phyloP scores from a whole-genome alignment of 202 grass and related monocot genomes.

The Eragrostis tef region DNA sequence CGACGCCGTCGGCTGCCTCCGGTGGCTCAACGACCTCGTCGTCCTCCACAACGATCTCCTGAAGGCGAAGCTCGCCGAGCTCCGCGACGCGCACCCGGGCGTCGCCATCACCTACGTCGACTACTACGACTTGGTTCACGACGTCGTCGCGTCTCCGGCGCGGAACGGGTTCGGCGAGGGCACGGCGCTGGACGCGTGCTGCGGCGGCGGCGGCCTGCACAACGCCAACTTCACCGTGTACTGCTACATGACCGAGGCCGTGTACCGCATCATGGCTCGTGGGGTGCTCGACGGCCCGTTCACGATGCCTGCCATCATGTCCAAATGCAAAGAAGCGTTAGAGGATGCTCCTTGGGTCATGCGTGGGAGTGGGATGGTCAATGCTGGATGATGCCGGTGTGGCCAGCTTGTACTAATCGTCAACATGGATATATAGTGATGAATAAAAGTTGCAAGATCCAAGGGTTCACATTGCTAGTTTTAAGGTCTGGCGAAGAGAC shows the following conservation, averaged over 20 bases:
- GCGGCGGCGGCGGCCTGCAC: slow-evolving; percentile 61
- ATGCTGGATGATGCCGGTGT: no score
- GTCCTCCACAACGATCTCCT: slow-evolving; percentile 56
- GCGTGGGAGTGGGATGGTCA: no score
- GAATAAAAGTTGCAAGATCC: no score
- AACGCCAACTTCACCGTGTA: slow-evolving; percentile 58
- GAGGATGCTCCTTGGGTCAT: no score
- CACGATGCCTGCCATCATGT: slow-evolving; percentile 51
- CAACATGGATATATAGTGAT: no score
- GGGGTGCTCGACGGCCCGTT: slow-evolving; percentile 53
- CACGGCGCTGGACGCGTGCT: slow-evolving; percentile 46
- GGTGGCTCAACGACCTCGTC: slow-evolving; percentile 59
- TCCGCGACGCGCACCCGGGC: slow-evolving; percentile 49
- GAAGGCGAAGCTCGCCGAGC: slow-evolving; percentile 13
- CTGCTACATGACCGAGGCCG: slow-evolving; percentile 66
- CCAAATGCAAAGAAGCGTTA: slow-evolving; percentile 22
- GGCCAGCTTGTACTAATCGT: no score
- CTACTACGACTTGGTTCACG: no score
- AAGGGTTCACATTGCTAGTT: no score
- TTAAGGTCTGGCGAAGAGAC: no score
- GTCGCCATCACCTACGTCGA: slow-evolving; percentile 57
- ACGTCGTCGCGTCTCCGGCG: slow-evolving; percentile 18
- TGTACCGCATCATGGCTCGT: slow-evolving; percentile 54
- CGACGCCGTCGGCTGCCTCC: slow-evolving; percentile 53
- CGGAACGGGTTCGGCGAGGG: slow-evolving; percentile 28